phyloP scores from a whole-genome alignment of 805 yeast genomes.

The Candida methanosorbosa region DNA sequence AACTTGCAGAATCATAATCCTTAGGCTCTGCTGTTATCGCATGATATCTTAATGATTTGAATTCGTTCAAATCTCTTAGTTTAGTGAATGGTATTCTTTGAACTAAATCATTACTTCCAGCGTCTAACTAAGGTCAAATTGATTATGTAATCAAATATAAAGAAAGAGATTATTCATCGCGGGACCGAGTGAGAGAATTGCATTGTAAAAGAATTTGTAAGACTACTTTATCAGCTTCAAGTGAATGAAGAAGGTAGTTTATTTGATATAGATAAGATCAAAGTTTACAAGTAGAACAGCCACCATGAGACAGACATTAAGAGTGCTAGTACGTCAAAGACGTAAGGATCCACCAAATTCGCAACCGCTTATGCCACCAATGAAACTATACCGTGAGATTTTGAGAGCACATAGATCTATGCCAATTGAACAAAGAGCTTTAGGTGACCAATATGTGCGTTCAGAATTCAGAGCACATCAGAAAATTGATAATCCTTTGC shows the following conservation, averaged over 20 bases:
- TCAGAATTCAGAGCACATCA: constrained; percentile 85
- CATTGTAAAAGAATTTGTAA: too few relatives aligned
- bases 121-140: too few relatives aligned
- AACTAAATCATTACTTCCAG: constrained; percentile 46
- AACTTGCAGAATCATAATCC: constrained; percentile 46
- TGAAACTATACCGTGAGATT: constrained; percentile 68
- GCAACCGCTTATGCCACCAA: constrained; percentile 71
- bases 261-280: too few relatives aligned
- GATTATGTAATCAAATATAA: background rate
- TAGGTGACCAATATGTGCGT: constrained; percentile 88
- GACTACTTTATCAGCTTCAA: too few relatives aligned
- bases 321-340: constrained; percentile 25
- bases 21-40: constrained; percentile 92
- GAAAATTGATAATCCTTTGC: constrained; percentile 77
- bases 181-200: too few relatives aligned
- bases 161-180: too few relatives aligned
- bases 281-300: background rate
- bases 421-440: constrained; percentile 59
- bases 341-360: constrained; percentile 15
- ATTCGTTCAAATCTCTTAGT: constrained; percentile 32
- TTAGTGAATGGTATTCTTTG: constrained; percentile 35
- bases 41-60: constrained; percentile 80
- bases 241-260: too few relatives aligned
- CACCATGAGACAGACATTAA: constrained; percentile 15
- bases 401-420: constrained; percentile 70